A percentile compares a stretch with the other conserved stretches of the same genome.
These are phyloP conservation scores for Xylaria digitata DNA, from an alignment of 2,329 filamentous ascomycete genomes.

Conservation along the genomic window DNA sequence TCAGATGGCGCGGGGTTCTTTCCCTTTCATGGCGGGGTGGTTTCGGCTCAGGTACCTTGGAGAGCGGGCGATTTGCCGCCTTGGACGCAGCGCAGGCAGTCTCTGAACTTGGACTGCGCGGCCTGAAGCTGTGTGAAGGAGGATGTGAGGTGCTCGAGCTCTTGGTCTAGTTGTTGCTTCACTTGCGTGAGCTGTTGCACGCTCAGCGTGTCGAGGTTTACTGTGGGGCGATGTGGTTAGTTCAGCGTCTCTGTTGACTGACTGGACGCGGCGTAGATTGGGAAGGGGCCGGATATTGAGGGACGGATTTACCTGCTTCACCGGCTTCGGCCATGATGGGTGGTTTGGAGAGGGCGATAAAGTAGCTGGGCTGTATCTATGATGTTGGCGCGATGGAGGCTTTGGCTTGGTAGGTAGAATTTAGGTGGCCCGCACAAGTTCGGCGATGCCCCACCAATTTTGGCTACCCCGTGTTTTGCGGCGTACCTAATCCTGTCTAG, in stretches of 20 bases:
- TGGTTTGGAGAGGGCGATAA: background rate
- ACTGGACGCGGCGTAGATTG: background rate
- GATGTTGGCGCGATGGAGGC: background rate
- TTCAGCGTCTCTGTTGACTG: background rate
- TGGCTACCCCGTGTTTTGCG: no score
- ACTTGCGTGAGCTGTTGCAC: conserved; percentile 87
- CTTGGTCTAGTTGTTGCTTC: conserved; percentile 95
- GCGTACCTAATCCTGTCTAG: no score
- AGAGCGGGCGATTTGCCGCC: conserved; percentile 60
- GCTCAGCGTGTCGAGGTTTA: conserved; percentile 79
- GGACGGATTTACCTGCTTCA: conserved; percentile 34
- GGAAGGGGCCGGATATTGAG: background rate
- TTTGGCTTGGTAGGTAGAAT: background rate
- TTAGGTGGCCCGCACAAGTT: no score
- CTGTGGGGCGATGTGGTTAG: conserved; percentile 48
- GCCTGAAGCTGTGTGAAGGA: conserved; percentile 91
- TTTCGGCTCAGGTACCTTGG: conserved; percentile 39
- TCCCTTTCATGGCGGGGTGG: background rate
- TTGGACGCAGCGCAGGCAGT: conserved; percentile 84
- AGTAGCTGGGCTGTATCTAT: background rate
- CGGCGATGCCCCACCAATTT: no score
- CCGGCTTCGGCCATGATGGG: conserved; percentile 36
- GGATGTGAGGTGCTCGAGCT: conserved; percentile 91
- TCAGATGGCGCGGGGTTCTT: conserved; percentile 23
- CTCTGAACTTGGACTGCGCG: conserved; percentile 90